phyloP scores from a whole-genome alignment of 2,329 filamentous ascomycete species.

The Coniochaeta sp. region DNA sequence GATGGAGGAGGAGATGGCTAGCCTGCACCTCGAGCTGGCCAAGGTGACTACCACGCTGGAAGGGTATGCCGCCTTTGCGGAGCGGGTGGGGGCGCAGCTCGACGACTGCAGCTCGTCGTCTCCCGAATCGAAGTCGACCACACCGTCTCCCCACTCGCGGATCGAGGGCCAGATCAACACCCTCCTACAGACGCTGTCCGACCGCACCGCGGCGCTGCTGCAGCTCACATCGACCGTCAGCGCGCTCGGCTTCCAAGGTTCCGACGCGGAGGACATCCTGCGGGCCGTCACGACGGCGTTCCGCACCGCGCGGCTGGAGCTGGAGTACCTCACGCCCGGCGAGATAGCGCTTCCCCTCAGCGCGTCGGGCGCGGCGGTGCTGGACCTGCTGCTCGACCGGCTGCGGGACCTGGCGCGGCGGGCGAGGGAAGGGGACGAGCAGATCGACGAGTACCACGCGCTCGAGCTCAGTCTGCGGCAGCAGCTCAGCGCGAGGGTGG shows the following conservation, averaged over 20 bases:
- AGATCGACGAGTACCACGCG: slow-evolving; percentile 53
- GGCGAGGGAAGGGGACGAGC: slow-evolving; percentile 39
- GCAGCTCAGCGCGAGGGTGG: slow-evolving; percentile 46
- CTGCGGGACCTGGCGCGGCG: slow-evolving; percentile 41
- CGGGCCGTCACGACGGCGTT: slow-evolving; percentile 39
- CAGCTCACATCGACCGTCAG: slow-evolving; percentile 37
- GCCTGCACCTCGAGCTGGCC: slow-evolving; percentile 38
- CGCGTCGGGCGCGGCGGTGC: slow-evolving; percentile 44
- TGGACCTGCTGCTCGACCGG: slow-evolving; percentile 44
- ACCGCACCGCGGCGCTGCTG: slow-evolving; percentile 39
- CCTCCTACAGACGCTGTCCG: slow-evolving; percentile 37
- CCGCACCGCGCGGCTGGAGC: slow-evolving; percentile 49
- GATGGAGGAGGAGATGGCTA: slow-evolving; percentile 39
- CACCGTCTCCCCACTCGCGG: slow-evolving; percentile 16
- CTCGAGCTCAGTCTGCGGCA: slow-evolving; percentile 48
- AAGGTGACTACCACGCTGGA: slow-evolving; percentile 41
- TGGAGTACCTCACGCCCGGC: slow-evolving; percentile 55
- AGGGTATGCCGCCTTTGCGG: slow-evolving; percentile 34
- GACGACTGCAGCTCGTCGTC: slow-evolving; percentile 11
- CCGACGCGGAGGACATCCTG: slow-evolving; percentile 41
- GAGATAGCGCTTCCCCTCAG: slow-evolving; percentile 47
- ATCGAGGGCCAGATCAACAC: slow-evolving; percentile 35
- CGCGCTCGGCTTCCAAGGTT: slow-evolving; percentile 42
- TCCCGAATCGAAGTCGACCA: slow-evolving; percentile 5
- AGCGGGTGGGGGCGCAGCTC: slow-evolving; percentile 28